phyloP scores from a whole-genome alignment of 163 green algal species.

The Scenedesmus sp. region DNA sequence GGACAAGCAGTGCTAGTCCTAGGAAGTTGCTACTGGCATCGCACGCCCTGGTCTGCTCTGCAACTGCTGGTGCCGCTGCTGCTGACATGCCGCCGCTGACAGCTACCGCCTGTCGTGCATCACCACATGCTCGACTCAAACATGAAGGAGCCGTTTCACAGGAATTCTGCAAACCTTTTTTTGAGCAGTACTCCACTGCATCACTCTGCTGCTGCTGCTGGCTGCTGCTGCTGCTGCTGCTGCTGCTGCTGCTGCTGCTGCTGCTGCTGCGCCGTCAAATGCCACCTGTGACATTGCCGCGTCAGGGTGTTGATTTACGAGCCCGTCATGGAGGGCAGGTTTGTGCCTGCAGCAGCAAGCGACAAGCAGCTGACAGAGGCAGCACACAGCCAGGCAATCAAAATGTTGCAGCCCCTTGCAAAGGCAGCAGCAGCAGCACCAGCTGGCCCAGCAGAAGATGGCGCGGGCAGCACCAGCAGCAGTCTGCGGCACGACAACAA shows the following conservation, averaged over 20 bases:
- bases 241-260: not conserved
- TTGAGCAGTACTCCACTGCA: no score
- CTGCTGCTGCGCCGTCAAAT: not conserved
- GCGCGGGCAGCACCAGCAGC: not conserved
- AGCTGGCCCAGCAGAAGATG: no score
- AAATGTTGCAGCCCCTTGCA: not conserved
- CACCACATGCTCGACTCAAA: no score
- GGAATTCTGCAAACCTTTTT: no score
- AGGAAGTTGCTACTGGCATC: no score
- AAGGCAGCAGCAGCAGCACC: slow-evolving; percentile 10
- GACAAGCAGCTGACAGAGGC: not conserved
- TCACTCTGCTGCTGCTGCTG: no score
- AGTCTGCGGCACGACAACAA: not conserved
- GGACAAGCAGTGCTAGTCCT: not conserved
- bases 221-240: not conserved
- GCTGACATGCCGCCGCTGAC: no score
- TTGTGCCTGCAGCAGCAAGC: slow-evolving; percentile 48
- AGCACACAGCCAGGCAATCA: not conserved
- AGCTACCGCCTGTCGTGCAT: no score
- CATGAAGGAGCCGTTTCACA: no score
- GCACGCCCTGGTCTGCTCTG: no score
- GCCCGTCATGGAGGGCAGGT: slow-evolving; percentile 62
- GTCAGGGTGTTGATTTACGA: slow-evolving; percentile 69
- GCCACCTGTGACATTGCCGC: no score
- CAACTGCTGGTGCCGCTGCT: no score